phyloP scores from a whole-genome alignment of 1,139 yeast genomes.

The Zygotorulaspora mrakii region DNA sequence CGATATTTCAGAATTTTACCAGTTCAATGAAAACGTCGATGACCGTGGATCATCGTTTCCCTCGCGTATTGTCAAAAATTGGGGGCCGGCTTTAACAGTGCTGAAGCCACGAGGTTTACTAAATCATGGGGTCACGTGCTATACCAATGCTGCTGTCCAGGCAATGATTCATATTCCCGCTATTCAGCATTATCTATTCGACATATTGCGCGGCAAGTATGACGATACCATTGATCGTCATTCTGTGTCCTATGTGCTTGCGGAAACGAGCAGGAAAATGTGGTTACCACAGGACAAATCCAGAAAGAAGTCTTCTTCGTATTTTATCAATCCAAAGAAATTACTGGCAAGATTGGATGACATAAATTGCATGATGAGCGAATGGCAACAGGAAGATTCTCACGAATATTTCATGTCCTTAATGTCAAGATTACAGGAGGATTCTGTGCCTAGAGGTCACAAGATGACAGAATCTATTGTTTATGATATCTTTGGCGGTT shows the following conservation, averaged over 20 bases:
- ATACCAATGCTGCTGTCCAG: slow-evolving; percentile 93
- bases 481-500: slow-evolving; percentile 92
- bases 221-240: slow-evolving; percentile 45
- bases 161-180: slow-evolving; percentile 89
- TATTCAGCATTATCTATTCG: slow-evolving; percentile 73
- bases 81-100: slow-evolving; percentile 47
- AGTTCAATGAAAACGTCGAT: slow-evolving; percentile 47
- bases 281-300: slow-evolving; percentile 47
- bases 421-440: slow-evolving; percentile 84
- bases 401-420: slow-evolving; percentile 95
- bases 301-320: slow-evolving; percentile 33
- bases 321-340: slow-evolving; percentile 67
- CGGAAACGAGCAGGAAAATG: slow-evolving; percentile 66
- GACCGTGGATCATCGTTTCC: slow-evolving; percentile 61
- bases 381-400: slow-evolving; percentile 96
- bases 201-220: slow-evolving; percentile 53
- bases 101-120: slow-evolving; percentile 70
- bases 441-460: slow-evolving; percentile 81
- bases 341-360: slow-evolving; percentile 71
- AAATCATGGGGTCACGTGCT: slow-evolving; percentile 94
- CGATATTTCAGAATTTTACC: slow-evolving; percentile 47
- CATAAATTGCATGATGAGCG: slow-evolving; percentile 93
- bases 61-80: slow-evolving; percentile 53
- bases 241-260: slow-evolving; percentile 69
- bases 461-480: slow-evolving; percentile 78